A percentile compares a stretch with the other conserved stretches of the same genome.
phyloP scores from a whole-genome alignment of 768 basidiomycete genomes.

The Phylloporus sp. region DNA sequence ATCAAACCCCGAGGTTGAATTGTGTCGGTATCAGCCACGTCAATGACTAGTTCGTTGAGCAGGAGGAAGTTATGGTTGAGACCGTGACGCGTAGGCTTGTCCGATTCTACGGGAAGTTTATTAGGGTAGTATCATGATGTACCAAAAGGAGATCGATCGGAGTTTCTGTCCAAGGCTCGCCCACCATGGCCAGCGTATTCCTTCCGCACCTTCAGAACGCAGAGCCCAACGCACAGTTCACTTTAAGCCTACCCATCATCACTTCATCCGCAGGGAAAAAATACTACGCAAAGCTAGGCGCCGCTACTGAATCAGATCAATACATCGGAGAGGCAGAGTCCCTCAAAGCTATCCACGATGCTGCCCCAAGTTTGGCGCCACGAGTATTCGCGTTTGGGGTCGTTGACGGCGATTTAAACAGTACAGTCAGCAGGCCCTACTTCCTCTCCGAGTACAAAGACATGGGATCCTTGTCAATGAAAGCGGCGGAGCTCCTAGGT shows the following conservation, averaged over 20 bases:
- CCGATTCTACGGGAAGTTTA: too few relatives aligned
- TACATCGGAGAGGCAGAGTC: slow-evolving; percentile 66
- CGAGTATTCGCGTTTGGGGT: slow-evolving; percentile 47
- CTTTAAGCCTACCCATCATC: slow-evolving; percentile 41
- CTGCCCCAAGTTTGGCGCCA: slow-evolving; percentile 68
- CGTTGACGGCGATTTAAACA: slow-evolving; percentile 21
- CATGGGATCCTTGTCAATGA: slow-evolving; percentile 41
- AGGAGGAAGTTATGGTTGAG: too few relatives aligned
- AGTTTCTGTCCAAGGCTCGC: too few relatives aligned
- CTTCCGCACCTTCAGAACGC: slow-evolving; percentile 42
- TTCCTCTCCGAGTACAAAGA: slow-evolving; percentile 75
- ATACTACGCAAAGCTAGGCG: slow-evolving; percentile 64
- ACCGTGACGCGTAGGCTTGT: too few relatives aligned
- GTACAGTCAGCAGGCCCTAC: slow-evolving; percentile 43
- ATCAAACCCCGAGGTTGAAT: slow-evolving; percentile 4
- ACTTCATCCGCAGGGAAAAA: slow-evolving; percentile 50
- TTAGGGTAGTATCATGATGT: too few relatives aligned
- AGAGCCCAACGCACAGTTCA: slow-evolving; percentile 49
- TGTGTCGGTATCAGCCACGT: slow-evolving; percentile 32
- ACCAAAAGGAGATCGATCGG: too few relatives aligned
- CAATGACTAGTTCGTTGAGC: slow-evolving; percentile 54
- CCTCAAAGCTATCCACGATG: slow-evolving; percentile 53
- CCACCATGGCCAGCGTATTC: slow-evolving; percentile 29
- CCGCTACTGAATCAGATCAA: slow-evolving; percentile 51
- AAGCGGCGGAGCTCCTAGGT: slow-evolving; percentile 48